phyloP scores from a whole-genome alignment of 371 early-diverging fungal species.

The Ecytonucleospora hepatopenaei region DNA sequence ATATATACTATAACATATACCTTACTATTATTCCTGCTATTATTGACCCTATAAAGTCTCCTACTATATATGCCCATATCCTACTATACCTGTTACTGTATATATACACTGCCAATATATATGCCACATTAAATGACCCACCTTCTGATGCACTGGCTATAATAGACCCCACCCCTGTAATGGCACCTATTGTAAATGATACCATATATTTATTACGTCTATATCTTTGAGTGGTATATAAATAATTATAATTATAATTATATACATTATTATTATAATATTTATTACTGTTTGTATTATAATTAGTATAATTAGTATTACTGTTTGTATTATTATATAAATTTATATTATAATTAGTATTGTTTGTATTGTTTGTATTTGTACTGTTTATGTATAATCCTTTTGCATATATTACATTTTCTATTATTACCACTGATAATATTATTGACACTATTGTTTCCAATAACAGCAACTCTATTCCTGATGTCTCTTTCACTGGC shows the following conservation, averaged over 20 bases:
- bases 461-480: background rate
- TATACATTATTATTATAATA: too few species aligned
- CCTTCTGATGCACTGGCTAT: conserved; percentile 61
- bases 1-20: background rate
- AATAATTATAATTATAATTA: background rate
- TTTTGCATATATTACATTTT: background rate
- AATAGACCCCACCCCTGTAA: conserved; percentile 62
- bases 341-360: too few species aligned
- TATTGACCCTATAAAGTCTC: conserved; percentile 62
- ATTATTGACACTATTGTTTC: background rate
- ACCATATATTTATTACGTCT: conserved; percentile 26
- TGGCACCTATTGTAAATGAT: conserved; percentile 55
- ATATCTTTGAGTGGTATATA: background rate
- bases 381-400: too few species aligned
- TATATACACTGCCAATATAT: conserved; percentile 59
- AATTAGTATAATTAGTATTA: too few species aligned
- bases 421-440: background rate
- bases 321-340: too few species aligned
- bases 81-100: conserved; percentile 58
- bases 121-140: conserved; percentile 64
- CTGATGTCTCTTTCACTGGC: background rate
- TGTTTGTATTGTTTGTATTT: too few species aligned
- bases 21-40: conserved; percentile 57
- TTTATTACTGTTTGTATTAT: too few species aligned
- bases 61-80: conserved; percentile 61